Percentiles rank a stretch among this genome's conserved stretches.
Evolutionary conservation across 495 filamentous ascomycete genomes (phyloP).

Genomic region (Pyrenula aspistea): DNA sequence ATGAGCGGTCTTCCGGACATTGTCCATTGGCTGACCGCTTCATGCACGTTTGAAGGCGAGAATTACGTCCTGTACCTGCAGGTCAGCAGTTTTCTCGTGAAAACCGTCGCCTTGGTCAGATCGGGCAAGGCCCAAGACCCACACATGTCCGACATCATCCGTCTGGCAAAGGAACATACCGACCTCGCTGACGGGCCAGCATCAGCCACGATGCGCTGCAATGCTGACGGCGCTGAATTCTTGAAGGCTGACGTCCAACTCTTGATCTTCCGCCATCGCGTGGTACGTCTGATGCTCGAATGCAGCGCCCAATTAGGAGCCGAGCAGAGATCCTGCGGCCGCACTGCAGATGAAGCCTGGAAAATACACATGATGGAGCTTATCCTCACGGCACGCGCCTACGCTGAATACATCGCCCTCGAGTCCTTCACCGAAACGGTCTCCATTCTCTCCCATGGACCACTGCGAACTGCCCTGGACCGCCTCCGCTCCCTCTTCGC

Average conservation of each 20-base stretch:
- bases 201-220: no score
- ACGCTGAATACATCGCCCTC: slow-evolving; percentile 1
- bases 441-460: background rate
- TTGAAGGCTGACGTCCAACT: no score
- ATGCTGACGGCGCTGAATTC: no score
- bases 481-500: slow-evolving; percentile 14
- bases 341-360: slow-evolving; percentile 1
- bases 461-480: background rate
- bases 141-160: background rate
- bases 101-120: slow-evolving; percentile 14
- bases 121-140: background rate
- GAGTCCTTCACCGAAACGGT: background rate
- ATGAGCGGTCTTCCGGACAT: slow-evolving; percentile 21
- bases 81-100: slow-evolving; percentile 21
- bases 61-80: slow-evolving; percentile 31
- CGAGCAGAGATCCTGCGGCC: background rate
- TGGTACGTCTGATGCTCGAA: no score
- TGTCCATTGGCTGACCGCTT: slow-evolving; percentile 19
- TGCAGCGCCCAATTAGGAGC: no score
- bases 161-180: no score
- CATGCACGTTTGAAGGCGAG: slow-evolving; percentile 28
- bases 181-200: no score
- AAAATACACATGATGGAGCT: slow-evolving; percentile 1
- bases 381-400: background rate
- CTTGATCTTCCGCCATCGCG: no score